Percentiles rank a stretch among this genome's conserved stretches.
These are phyloP conservation scores for Didymella pinodella DNA, from an alignment of 2,329 filamentous ascomycete genomes.

Conservation along the genomic window DNA sequence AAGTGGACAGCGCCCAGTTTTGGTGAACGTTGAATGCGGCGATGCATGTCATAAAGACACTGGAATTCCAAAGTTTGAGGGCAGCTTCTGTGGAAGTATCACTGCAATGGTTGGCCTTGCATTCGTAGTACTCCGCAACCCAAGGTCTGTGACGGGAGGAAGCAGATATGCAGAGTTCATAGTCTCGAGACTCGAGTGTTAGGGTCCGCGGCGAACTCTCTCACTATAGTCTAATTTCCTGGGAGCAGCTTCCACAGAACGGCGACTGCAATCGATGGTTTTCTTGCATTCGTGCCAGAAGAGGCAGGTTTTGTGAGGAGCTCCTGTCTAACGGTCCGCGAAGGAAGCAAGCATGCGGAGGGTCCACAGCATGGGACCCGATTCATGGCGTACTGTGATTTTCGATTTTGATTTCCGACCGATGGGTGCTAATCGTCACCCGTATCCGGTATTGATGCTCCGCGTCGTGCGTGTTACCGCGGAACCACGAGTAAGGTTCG, in stretches of 20 bases:
- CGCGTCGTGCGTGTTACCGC: not conserved
- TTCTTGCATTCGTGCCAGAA: not conserved
- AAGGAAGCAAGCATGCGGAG: not conserved
- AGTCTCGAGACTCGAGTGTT: not conserved
- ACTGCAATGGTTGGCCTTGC: not conserved
- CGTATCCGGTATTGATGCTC: not conserved
- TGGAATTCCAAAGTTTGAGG: not conserved
- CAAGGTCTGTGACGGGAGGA: not conserved
- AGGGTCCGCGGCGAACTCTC: not conserved
- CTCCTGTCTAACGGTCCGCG: not conserved
- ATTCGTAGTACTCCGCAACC: not conserved
- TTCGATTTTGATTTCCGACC: too few species aligned
- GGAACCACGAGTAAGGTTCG: not conserved
- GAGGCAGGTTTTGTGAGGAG: not conserved
- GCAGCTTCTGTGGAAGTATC: not conserved
- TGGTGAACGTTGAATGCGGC: too few species aligned
- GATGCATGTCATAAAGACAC: too few species aligned
- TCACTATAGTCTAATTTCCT: not conserved
- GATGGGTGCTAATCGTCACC: too few species aligned
- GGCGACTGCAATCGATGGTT: not conserved
- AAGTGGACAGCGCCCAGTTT: too few species aligned
- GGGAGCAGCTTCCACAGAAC: not conserved
- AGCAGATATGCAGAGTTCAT: not conserved
- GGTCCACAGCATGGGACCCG: not conserved
- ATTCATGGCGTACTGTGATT: not conserved